These are phyloP conservation scores for Lecanicillium sp. DNA, from an alignment of 2,329 filamentous ascomycete species.

Conservation along the genomic window DNA sequence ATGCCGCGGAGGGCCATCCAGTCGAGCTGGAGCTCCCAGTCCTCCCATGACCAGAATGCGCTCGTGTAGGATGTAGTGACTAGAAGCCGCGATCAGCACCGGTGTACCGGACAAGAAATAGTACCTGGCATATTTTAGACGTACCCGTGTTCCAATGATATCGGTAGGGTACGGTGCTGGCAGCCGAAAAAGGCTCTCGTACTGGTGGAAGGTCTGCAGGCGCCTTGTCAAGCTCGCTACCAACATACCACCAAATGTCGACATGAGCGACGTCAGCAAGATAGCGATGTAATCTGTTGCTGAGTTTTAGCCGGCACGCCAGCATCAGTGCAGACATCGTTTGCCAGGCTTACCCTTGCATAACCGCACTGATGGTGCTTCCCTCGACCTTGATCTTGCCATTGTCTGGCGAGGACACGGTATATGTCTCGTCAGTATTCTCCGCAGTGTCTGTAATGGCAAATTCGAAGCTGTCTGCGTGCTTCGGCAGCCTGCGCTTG, in stretches of 20 bases:
- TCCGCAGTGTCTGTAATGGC: not conserved
- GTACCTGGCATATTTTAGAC: not conserved
- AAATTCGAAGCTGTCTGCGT: conserved; percentile 11
- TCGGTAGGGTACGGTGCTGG: conserved; percentile 12
- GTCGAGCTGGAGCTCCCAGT: conserved; percentile 45
- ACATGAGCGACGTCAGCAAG: conserved; percentile 11
- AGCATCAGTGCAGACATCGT: too few species aligned
- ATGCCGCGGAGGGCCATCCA: conserved; percentile 45
- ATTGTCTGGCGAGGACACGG: conserved; percentile 9
- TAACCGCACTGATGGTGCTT: conserved; percentile 11
- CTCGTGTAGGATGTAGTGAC: conserved; percentile 45
- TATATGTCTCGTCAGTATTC: conserved; percentile 12
- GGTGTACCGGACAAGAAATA: too few species aligned
- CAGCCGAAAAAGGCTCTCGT: conserved; percentile 3
- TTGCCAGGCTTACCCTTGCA: conserved; percentile 9
- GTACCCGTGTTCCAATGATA: conserved; percentile 44
- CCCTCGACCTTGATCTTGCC: conserved; percentile 13
- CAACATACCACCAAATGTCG: conserved; percentile 15
- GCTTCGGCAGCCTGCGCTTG: conserved; percentile 12
- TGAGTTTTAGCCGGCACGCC: too few species aligned
- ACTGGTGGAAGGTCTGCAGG: conserved; percentile 10
- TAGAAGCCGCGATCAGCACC: conserved; percentile 10
- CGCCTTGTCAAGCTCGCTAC: conserved; percentile 11
- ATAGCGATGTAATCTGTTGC: conserved; percentile 12
- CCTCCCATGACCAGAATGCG: conserved; percentile 44